Conservation (phyloP, 305 asterid species). For the Fraxinus nigra region DNA sequence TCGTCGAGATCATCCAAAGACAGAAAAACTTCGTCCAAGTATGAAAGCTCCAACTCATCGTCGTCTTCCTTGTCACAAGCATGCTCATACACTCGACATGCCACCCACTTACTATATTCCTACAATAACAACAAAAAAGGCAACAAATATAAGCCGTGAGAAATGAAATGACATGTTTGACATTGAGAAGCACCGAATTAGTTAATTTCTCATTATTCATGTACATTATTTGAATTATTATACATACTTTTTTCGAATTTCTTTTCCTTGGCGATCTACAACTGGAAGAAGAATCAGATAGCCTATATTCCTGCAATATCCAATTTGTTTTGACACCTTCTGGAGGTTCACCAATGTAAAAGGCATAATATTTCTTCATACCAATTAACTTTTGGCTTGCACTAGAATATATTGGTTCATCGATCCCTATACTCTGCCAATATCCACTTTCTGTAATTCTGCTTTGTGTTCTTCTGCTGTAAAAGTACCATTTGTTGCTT, state of each 20-base stretch:
- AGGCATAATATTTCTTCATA: slow-evolving; percentile 54
- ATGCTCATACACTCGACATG: slow-evolving; percentile 76
- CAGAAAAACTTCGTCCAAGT: slow-evolving; percentile 53
- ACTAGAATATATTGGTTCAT: slow-evolving; percentile 61
- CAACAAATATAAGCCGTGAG: background rate
- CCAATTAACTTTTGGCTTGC: slow-evolving; percentile 52
- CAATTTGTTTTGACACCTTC: slow-evolving; percentile 67
- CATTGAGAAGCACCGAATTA: background rate
- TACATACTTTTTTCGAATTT: slow-evolving; percentile 47
- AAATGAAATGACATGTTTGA: background rate
- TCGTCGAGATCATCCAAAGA: slow-evolving; percentile 54
- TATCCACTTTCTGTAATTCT: slow-evolving; percentile 72
- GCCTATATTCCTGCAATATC: slow-evolving; percentile 80
- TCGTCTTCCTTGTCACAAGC: slow-evolving; percentile 40
- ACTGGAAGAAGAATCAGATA: slow-evolving; percentile 42
- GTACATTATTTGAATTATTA: background rate
- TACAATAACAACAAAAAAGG: background rate
- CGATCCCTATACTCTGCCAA: slow-evolving; percentile 70
- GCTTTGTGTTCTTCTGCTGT: slow-evolving; percentile 71
- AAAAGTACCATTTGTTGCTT: slow-evolving; percentile 87
- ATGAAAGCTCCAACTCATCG: slow-evolving; percentile 46
- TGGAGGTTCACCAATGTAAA: slow-evolving; percentile 64
- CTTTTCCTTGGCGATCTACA: slow-evolving; percentile 51
- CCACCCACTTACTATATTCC: slow-evolving; percentile 85
- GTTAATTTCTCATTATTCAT: background rate